phyloP scores from a whole-genome alignment of 2,329 filamentous ascomycete genomes.

The Penicillium expansum region DNA sequence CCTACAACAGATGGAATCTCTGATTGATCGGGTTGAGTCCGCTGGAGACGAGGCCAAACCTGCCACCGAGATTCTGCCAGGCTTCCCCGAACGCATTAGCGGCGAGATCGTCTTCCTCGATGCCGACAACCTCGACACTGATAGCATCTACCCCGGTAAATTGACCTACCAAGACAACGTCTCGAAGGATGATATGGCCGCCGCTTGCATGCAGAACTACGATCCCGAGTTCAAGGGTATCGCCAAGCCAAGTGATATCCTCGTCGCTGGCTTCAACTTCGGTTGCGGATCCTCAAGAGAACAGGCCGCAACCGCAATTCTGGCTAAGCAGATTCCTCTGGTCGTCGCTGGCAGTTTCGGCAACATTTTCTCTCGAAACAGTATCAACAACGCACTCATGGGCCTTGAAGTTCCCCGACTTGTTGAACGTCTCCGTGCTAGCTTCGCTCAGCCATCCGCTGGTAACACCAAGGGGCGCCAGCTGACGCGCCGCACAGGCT shows the following conservation, averaged over 20 bases:
- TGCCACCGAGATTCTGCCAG: constrained; percentile 70
- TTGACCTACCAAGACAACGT: constrained; percentile 91
- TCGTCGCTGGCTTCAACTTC: constrained; percentile 86
- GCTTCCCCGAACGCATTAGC: constrained; percentile 77
- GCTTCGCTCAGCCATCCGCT: constrained; percentile 8
- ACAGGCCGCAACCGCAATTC: constrained; percentile 79
- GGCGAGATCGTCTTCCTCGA: constrained; percentile 90
- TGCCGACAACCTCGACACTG: constrained; percentile 84
- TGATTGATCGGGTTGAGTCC: constrained; percentile 55
- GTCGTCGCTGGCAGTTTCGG: constrained; percentile 41
- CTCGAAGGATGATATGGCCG: constrained; percentile 72
- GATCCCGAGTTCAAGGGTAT: constrained; percentile 66
- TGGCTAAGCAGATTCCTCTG: constrained; percentile 38
- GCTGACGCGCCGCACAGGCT: constrained; percentile 41
- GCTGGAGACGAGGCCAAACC: constrained; percentile 19
- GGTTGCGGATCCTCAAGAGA: constrained; percentile 79
- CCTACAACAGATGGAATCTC: constrained; percentile 65
- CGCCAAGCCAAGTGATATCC: constrained; percentile 69
- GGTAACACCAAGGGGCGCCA: constrained; percentile 14
- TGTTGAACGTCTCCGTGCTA: constrained; percentile 34
- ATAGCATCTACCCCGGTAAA: constrained; percentile 87
- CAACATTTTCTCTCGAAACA: constrained; percentile 41
- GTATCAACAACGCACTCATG: constrained; percentile 45
- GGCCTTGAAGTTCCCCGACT: constrained; percentile 40
- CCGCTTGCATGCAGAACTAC: constrained; percentile 93